A percentile compares a stretch with the other conserved stretches of the same genome.
These are phyloP conservation scores for Pichia thaimueangensis DNA, from an alignment of 805 yeast genomes.

Conservation along the genomic window DNA sequence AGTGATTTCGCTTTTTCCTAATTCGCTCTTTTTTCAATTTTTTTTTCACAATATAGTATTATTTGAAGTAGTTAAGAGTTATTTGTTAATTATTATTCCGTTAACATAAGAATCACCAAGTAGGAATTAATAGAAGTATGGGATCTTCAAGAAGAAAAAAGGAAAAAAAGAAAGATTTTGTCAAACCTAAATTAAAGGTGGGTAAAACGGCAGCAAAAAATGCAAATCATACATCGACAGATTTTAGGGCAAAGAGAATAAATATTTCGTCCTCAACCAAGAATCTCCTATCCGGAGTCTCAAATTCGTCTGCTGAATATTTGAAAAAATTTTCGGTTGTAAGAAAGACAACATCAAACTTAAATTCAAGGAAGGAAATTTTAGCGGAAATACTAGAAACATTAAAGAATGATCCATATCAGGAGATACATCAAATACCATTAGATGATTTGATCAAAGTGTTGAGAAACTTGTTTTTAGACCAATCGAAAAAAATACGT, in stretches of 20 bases:
- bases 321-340: slow-evolving; percentile 59
- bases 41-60: neutral
- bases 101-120: too few relatives aligned
- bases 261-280: slow-evolving; percentile 29
- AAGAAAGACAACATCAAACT: slow-evolving; percentile 39
- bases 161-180: slow-evolving; percentile 68
- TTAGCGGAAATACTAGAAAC: slow-evolving; percentile 13
- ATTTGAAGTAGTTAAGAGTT: too few relatives aligned
- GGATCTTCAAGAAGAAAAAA: slow-evolving; percentile 50
- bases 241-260: slow-evolving; percentile 64
- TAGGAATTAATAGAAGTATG: slow-evolving; percentile 23
- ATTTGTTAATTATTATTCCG: too few relatives aligned
- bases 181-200: slow-evolving; percentile 74
- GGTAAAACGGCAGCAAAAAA: slow-evolving; percentile 75
- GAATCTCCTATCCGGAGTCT: neutral
- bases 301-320: slow-evolving; percentile 13
- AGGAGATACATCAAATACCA: slow-evolving; percentile 32
- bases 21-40: too few relatives aligned
- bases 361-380: slow-evolving; percentile 19
- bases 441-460: slow-evolving; percentile 52
- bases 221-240: slow-evolving; percentile 76
- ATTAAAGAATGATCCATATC: slow-evolving; percentile 25
- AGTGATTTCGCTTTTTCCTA: too few relatives aligned
- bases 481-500: slow-evolving; percentile 55
- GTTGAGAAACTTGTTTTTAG: slow-evolving; percentile 60